Conservation (phyloP, 2,329 filamentous ascomycete species). For the Exserohilum turcica region DNA sequence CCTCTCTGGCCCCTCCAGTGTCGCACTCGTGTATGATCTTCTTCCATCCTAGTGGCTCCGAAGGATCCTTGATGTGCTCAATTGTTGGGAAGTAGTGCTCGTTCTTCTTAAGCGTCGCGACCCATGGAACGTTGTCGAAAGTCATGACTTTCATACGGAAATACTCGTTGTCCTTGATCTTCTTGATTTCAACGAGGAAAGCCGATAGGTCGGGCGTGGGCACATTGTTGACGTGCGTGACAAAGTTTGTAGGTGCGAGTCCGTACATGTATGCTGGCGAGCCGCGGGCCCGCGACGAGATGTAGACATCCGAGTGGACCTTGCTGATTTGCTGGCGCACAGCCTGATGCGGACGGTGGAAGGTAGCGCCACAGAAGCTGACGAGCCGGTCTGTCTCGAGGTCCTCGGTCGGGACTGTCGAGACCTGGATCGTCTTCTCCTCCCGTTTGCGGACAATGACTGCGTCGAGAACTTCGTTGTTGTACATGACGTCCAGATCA, state of each 20-base stretch:
- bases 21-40: slow-evolving; percentile 61
- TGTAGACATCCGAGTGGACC: slow-evolving; percentile 94
- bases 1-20: slow-evolving; percentile 43
- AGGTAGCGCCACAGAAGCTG: slow-evolving; percentile 90
- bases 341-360: slow-evolving; percentile 93
- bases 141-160: slow-evolving; percentile 97
- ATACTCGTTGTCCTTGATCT: slow-evolving; percentile 96
- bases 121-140: slow-evolving; percentile 97
- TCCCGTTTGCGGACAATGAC: slow-evolving; percentile 84
- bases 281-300: slow-evolving; percentile 69
- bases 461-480: slow-evolving; percentile 79
- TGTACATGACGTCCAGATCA: slow-evolving; percentile 96
- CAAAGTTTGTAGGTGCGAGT: slow-evolving; percentile 96
- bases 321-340: slow-evolving; percentile 97
- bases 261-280: slow-evolving; percentile 46
- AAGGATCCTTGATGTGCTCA: slow-evolving; percentile 65
- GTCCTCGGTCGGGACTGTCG: slow-evolving; percentile 85
- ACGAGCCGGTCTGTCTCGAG: slow-evolving; percentile 91
- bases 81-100: slow-evolving; percentile 86
- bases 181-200: slow-evolving; percentile 80
- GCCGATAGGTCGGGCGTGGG: slow-evolving; percentile 79
- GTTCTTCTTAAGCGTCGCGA: slow-evolving; percentile 99
- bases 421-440: slow-evolving; percentile 76
- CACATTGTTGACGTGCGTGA: slow-evolving; percentile 91
- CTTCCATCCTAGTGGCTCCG: slow-evolving; percentile 61